Evolutionary conservation across 306 rosid genomes (phyloP).

Genomic region (Citrullus mucosospermus): DNA sequence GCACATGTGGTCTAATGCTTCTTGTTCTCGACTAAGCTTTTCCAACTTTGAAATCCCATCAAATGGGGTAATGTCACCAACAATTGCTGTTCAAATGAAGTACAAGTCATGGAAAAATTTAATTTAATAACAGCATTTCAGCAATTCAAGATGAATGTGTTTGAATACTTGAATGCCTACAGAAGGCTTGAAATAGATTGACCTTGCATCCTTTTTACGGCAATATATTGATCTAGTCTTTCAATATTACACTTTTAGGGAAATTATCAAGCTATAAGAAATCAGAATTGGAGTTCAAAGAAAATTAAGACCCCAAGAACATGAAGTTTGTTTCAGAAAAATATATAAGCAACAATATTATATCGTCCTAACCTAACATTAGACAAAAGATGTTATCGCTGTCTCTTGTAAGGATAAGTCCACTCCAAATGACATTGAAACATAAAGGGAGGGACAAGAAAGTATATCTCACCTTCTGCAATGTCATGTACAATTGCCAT

Average conservation of each 20-base stretch:
- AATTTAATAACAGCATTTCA: neutral
- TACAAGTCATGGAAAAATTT: neutral
- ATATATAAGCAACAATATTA: neutral
- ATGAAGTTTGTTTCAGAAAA: neutral
- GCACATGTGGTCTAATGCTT: conserved; percentile 83
- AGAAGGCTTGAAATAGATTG: neutral
- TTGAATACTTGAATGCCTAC: too few species aligned
- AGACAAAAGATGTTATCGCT: neutral
- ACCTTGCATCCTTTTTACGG: neutral
- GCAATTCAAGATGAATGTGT: neutral
- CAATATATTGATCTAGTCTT: neutral
- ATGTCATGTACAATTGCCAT: conserved; percentile 92
- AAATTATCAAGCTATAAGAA: neutral
- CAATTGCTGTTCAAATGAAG: conserved; percentile 49
- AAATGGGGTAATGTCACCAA: conserved; percentile 77
- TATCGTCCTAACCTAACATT: neutral
- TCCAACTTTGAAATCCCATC: conserved; percentile 79
- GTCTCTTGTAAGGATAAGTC: neutral
- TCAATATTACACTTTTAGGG: neutral
- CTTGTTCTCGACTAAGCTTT: conserved; percentile 56
- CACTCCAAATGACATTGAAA: neutral
- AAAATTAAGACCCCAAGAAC: neutral
- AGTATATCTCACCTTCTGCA: conserved; percentile 53
- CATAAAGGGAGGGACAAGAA: neutral
- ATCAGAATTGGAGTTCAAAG: neutral